These are phyloP conservation scores for Sclerotinia sclerotiorum DNA, from an alignment of 2,329 filamentous ascomycete species.

Conservation along the genomic window DNA sequence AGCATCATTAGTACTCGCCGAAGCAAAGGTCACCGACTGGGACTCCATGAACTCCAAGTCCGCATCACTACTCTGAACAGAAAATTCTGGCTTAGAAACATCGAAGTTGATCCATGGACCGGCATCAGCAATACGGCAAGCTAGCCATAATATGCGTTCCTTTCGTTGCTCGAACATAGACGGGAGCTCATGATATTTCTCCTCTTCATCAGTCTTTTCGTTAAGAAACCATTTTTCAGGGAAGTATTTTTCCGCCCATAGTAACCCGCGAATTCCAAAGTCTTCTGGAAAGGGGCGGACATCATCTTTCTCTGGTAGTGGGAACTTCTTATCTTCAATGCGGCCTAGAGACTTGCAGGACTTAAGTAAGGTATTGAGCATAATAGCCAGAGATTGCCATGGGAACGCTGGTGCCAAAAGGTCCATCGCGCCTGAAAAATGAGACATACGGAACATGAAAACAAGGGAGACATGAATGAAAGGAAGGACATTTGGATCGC, in stretches of 20 bases:
- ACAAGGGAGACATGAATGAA: slow-evolving; percentile 32
- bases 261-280: slow-evolving; percentile 31
- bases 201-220: slow-evolving; percentile 35
- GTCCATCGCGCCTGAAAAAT: slow-evolving; percentile 26
- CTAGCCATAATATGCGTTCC: slow-evolving; percentile 35
- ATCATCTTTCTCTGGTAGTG: slow-evolving; percentile 32
- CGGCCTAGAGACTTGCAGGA: slow-evolving; percentile 20
- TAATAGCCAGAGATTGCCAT: slow-evolving; percentile 27
- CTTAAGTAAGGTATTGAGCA: slow-evolving; percentile 30
- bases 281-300: slow-evolving; percentile 33
- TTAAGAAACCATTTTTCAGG: slow-evolving; percentile 32
- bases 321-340: slow-evolving; percentile 29
- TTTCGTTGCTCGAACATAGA: slow-evolving; percentile 35
- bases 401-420: slow-evolving; percentile 30
- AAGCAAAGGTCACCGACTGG: slow-evolving; percentile 19
- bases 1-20: slow-evolving; percentile 5
- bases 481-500: slow-evolving; percentile 32
- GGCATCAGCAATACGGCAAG: slow-evolving; percentile 25
- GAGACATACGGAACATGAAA: slow-evolving; percentile 31
- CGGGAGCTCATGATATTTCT: slow-evolving; percentile 35
- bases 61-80: slow-evolving; percentile 3
- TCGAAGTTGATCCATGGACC: slow-evolving; percentile 21
- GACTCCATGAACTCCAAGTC: slow-evolving; percentile 10
- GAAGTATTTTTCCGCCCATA: slow-evolving; percentile 31
- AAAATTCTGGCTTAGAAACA: slow-evolving; percentile 20